phyloP scores from a whole-genome alignment of 2,329 filamentous ascomycete species.

The Ophiostoma triangulosporum region DNA sequence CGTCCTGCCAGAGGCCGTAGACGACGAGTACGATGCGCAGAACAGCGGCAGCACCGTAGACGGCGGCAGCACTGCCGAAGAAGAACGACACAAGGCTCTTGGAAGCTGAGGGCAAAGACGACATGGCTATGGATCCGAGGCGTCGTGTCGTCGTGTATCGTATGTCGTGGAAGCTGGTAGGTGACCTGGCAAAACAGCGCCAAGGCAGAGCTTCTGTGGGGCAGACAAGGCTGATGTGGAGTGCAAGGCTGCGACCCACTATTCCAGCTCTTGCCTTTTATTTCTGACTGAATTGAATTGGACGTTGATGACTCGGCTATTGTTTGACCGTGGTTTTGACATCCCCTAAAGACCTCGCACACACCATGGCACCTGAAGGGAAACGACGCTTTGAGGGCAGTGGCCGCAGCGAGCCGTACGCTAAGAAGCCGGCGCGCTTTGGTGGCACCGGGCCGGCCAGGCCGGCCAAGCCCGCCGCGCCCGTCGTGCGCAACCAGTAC shows the following conservation, averaged over 20 bases:
- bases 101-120: background rate
- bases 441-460: background rate
- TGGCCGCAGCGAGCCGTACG: slow-evolving; percentile 13
- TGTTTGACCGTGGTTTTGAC: background rate
- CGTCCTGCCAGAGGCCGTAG: slow-evolving; percentile 88
- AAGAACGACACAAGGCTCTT: slow-evolving; percentile 17
- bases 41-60: slow-evolving; percentile 44
- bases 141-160: background rate
- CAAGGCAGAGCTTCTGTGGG: background rate
- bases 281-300: background rate
- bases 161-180: background rate
- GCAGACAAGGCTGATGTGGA: background rate
- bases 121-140: background rate
- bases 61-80: slow-evolving; percentile 28
- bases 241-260: background rate
- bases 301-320: background rate
- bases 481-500: slow-evolving; percentile 32
- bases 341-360: background rate
- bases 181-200: background rate
- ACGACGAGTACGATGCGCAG: slow-evolving; percentile 63
- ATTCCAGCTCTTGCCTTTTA: background rate
- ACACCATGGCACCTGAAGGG: slow-evolving; percentile 8
- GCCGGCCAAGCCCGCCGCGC: slow-evolving; percentile 1
- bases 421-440: slow-evolving; percentile 20
- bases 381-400: slow-evolving; percentile 44